Evolutionary conservation across 495 filamentous ascomycete genomes (phyloP).

Genomic region (Jackrogersella multiformis): DNA sequence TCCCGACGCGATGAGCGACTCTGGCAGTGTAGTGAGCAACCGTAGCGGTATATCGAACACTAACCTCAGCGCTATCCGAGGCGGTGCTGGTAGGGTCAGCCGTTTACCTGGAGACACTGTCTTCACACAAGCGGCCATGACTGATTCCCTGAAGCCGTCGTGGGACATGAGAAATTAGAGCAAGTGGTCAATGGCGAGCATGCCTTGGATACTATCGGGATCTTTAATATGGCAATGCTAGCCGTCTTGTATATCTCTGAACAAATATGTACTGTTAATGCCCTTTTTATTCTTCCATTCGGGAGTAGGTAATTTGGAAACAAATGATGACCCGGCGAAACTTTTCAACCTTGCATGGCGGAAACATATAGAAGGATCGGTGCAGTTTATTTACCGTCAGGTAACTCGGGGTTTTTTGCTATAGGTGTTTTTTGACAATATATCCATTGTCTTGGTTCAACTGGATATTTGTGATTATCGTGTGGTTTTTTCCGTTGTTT

Average conservation of each 20-base stretch:
- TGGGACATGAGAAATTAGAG: constrained; percentile 71
- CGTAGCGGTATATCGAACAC: constrained; percentile 77
- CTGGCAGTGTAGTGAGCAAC: constrained; percentile 90
- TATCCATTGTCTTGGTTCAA: constrained; percentile 21
- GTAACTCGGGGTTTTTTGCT: constrained; percentile 33
- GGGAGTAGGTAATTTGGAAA: constrained; percentile 40
- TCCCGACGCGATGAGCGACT: constrained; percentile 75
- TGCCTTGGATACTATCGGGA: constrained; percentile 16
- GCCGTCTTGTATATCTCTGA: constrained; percentile 41
- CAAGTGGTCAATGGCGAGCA: constrained; percentile 7
- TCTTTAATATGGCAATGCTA: constrained; percentile 17
- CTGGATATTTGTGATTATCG: constrained; percentile 7
- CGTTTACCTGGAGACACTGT: constrained; percentile 84
- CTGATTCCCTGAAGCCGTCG: constrained; percentile 74
- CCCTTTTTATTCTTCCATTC: constrained; percentile 26
- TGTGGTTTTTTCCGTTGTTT: neutral
- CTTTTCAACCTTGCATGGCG: constrained; percentile 40
- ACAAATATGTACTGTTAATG: constrained; percentile 43
- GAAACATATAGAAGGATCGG: constrained; percentile 39
- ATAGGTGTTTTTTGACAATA: constrained; percentile 34
- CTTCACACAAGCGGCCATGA: constrained; percentile 79
- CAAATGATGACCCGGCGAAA: constrained; percentile 40
- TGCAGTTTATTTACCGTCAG: constrained; percentile 31
- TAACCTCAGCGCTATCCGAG: constrained; percentile 80
- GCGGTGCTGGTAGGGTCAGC: constrained; percentile 89